Evolutionary conservation across 176 grass and related monocot species (phyloP).

Genomic region (Zoysia pacifica): DNA sequence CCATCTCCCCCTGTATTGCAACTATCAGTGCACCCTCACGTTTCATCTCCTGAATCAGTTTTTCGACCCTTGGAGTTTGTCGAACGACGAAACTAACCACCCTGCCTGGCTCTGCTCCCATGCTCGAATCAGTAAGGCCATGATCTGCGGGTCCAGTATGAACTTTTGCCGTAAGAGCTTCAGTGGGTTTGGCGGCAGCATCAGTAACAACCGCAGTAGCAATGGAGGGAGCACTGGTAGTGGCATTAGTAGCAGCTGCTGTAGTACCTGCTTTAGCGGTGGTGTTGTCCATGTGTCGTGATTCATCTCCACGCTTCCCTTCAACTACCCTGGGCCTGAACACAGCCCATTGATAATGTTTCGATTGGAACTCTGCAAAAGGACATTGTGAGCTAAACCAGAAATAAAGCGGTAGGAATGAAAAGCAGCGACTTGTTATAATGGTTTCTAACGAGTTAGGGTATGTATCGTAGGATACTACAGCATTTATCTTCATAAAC

Average conservation of each 20-base stretch:
- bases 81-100: slow-evolving; percentile 18
- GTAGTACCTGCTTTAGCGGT: background rate
- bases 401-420: background rate
- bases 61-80: slow-evolving; percentile 9
- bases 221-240: background rate
- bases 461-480: no score
- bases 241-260: background rate
- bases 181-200: background rate
- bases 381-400: background rate
- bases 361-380: slow-evolving; percentile 2
- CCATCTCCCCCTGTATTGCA: slow-evolving; percentile 27
- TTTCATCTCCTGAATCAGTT: slow-evolving; percentile 31
- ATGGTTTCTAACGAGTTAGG: background rate
- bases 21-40: slow-evolving; percentile 17
- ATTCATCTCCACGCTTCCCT: background rate
- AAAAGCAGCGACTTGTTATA: background rate
- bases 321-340: background rate
- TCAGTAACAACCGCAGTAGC: background rate
- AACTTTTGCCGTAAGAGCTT: background rate
- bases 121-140: background rate
- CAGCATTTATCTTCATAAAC: no score
- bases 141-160: background rate
- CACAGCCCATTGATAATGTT: slow-evolving; percentile 21
- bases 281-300: background rate
- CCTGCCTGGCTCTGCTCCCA: background rate